Evolutionary conservation across 495 filamentous ascomycete genomes (phyloP).

Genomic region (Hyaloscypha finlandica): DNA sequence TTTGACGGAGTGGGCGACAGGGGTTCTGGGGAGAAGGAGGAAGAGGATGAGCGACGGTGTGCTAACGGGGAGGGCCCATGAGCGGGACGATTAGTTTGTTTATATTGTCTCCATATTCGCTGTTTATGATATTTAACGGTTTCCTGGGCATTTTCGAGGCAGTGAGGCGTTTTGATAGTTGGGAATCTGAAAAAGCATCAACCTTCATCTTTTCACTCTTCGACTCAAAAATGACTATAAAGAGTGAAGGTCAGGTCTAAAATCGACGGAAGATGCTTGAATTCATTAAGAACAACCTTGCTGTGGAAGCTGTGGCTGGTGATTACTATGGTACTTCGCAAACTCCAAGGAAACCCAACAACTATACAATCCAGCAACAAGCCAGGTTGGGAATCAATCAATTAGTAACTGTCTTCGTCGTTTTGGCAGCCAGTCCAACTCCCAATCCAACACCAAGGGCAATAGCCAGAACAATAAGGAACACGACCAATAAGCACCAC

Average conservation of each 20-base stretch:
- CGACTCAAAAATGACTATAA: too few relatives aligned
- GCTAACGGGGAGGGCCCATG: slow-evolving; percentile 54
- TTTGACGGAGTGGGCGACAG: slow-evolving; percentile 51
- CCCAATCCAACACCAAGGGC: slow-evolving; percentile 46
- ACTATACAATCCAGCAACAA: not conserved
- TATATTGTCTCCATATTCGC: not conserved
- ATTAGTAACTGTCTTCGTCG: not conserved
- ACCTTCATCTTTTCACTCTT: too few relatives aligned
- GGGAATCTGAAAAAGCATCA: not conserved
- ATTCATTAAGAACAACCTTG: not conserved
- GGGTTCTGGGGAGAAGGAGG: slow-evolving; percentile 49
- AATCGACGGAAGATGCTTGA: not conserved
- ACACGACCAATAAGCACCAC: slow-evolving; percentile 63
- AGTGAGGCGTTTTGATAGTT: not conserved
- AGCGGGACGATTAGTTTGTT: slow-evolving; percentile 37
- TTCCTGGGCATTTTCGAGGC: slow-evolving; percentile 5
- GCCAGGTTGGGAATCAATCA: not conserved
- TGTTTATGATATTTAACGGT: slow-evolving; percentile 15
- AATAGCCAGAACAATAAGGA: slow-evolving; percentile 55
- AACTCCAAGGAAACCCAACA: not conserved
- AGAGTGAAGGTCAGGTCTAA: not conserved
- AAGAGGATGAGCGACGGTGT: slow-evolving; percentile 58
- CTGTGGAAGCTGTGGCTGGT: not conserved
- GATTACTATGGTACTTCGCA: slow-evolving; percentile 11
- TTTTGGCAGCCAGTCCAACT: slow-evolving; percentile 19